Base-by-base conservation (phyloP, 1,284 basidiomycete species). In the Apiotrichum mycotoxinovorans region DNA sequence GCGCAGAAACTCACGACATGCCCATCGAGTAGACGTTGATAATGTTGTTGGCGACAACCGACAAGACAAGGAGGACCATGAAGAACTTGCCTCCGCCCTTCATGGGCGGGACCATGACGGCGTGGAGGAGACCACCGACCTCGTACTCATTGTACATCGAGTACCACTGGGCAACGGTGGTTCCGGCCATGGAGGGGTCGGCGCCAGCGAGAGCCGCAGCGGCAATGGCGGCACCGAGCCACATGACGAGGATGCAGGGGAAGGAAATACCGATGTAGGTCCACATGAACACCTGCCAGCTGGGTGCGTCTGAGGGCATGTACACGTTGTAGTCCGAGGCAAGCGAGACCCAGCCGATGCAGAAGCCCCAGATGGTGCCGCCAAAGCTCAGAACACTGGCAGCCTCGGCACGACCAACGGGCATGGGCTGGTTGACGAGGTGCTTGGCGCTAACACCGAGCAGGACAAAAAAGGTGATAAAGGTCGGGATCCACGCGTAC, bases 401-500 rank as follows among this genome's bases (percentile, higher is more conserved):
- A 1, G 70, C 69, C 54, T 73, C 74, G 4, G 64, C 64, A 20
- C 55, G 63, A 3, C 76, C 76, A 20, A 57, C 50, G 11, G 56
- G 60, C 72, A 68, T 67, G 10, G 68, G 69, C 23, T 51, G 23
- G 52, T 66, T 67, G 48, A 65, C 64, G 52, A 73, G 60, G 53
- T 66, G 58, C 58, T 70, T 68, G 34, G 69, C 70, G 9, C 63
- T 48, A 25, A 71, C 61, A 35, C 70, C 71, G 45, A 73, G 60
- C n/a, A 73, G 52, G 53, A 72, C 74, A 52, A 76, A 37, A 66
- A 78, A 77, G 54, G 76, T 70, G 62, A 76, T 67, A 34, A 75
- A 62, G n/a, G 79, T 77, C 23, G 80, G 80, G 22, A 79, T 63
- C 71, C 78, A 80, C 42, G 77, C 59, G 58, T 62, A 73, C 48